A percentile compares a stretch with the other conserved stretches of the same genome.
phyloP scores from a whole-genome alignment of 371 early-diverging fungal genomes.

The Mucor piriformis region DNA sequence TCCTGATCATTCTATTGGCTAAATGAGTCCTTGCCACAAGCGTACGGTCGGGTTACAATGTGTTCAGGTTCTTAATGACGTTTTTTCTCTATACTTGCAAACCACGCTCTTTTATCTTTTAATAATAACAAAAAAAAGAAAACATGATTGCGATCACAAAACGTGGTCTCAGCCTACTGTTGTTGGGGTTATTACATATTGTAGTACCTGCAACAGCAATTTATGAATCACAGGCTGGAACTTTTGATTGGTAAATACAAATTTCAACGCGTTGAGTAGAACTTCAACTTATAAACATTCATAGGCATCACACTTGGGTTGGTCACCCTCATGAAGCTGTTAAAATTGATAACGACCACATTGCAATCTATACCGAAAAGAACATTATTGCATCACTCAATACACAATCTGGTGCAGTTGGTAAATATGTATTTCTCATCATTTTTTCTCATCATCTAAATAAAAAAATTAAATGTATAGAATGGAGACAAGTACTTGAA shows the following conservation, averaged over 20 bases:
- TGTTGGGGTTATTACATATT: constrained; percentile 15
- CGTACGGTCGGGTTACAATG: too few relatives aligned
- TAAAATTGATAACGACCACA: constrained; percentile 36
- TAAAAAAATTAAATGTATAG: constrained; percentile 28
- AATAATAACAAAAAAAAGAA: neutral
- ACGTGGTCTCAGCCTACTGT: constrained; percentile 16
- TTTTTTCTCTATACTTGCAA: neutral
- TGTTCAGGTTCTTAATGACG: too few relatives aligned
- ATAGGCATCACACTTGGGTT: constrained; percentile 68
- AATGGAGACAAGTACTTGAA: constrained; percentile 55
- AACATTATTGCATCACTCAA: constrained; percentile 65
- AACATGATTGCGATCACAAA: constrained; percentile 10
- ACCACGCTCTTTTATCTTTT: neutral
- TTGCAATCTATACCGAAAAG: constrained; percentile 63
- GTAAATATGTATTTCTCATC: constrained; percentile 33
- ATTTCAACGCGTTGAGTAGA: neutral
- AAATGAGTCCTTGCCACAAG: too few relatives aligned
- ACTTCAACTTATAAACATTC: neutral
- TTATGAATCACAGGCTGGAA: constrained; percentile 55
- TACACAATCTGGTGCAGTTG: constrained; percentile 57
- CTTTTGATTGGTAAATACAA: constrained; percentile 56
- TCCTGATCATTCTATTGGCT: too few relatives aligned
- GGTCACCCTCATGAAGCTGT: constrained; percentile 54
- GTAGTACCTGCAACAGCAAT: constrained; percentile 35
- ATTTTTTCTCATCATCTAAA: neutral